A percentile compares a stretch with the other conserved stretches of the same genome.
phyloP scores from a whole-genome alignment of 2,329 filamentous ascomycete species.

The Juglanconis oblonga region DNA sequence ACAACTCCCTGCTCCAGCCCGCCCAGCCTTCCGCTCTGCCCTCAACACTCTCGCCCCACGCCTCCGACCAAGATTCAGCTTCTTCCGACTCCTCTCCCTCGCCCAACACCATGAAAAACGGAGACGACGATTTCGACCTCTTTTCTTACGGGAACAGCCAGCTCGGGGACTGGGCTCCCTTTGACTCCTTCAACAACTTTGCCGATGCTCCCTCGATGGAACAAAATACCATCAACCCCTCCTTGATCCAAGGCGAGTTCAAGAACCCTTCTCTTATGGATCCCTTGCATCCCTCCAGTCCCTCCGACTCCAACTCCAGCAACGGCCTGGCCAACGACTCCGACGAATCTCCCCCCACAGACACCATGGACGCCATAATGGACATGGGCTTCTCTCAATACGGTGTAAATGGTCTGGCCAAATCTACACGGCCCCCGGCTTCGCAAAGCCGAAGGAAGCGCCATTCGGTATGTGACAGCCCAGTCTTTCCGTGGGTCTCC shows the following conservation, averaged over 20 bases:
- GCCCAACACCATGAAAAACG: slow-evolving; percentile 38
- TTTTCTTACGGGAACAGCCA: slow-evolving; percentile 22
- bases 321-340: slow-evolving; percentile 25
- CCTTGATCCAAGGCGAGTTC: slow-evolving; percentile 22
- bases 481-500: not conserved
- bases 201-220: slow-evolving; percentile 30
- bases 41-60: slow-evolving; percentile 40
- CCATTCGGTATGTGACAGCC: slow-evolving; percentile 36
- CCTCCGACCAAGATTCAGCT: slow-evolving; percentile 44
- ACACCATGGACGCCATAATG: slow-evolving; percentile 4
- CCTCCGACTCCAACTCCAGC: slow-evolving; percentile 47
- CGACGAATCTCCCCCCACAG: slow-evolving; percentile 18
- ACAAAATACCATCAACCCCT: slow-evolving; percentile 34
- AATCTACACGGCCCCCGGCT: slow-evolving; percentile 7
- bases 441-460: slow-evolving; percentile 34
- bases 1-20: slow-evolving; percentile 18
- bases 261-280: not conserved
- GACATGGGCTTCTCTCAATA: slow-evolving; percentile 4
- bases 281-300: slow-evolving; percentile 19
- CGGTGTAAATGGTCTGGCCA: slow-evolving; percentile 10
- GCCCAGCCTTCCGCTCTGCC: slow-evolving; percentile 31
- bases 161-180: slow-evolving; percentile 36
- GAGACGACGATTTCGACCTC: slow-evolving; percentile 45
- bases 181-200: slow-evolving; percentile 34
- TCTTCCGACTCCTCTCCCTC: slow-evolving; percentile 51